Percentiles rank a stretch among this genome's conserved stretches.
phyloP scores from a whole-genome alignment of 129 eudicot species.

The Flaveria brownii region DNA sequence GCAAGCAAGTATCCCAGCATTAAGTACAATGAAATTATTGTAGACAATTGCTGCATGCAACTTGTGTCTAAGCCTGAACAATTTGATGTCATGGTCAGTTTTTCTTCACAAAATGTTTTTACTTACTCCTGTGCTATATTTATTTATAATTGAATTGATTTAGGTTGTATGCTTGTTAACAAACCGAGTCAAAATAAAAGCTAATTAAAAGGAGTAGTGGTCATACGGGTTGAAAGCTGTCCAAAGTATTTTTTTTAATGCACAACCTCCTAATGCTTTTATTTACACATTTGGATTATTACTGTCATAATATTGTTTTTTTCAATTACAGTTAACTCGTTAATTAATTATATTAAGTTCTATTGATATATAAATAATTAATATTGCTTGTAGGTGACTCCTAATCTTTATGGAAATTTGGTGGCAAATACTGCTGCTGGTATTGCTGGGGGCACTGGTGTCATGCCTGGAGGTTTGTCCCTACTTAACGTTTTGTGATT shows the following conservation, averaged over 20 bases:
- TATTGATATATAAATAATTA: background rate
- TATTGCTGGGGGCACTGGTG: slow-evolving; percentile 97
- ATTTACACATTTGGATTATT: background rate
- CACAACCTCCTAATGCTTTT: background rate
- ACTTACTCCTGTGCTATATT: background rate
- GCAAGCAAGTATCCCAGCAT: slow-evolving; percentile 84
- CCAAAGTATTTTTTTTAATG: background rate
- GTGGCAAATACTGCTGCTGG: slow-evolving; percentile 99
- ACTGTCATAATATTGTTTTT: background rate
- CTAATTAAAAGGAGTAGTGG: background rate
- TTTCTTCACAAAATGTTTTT: background rate
- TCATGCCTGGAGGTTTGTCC: slow-evolving; percentile 93
- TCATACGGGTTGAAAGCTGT: background rate
- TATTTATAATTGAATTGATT: background rate
- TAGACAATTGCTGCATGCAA: slow-evolving; percentile 98
- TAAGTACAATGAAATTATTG: slow-evolving; percentile 87
- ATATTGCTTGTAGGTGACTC: slow-evolving; percentile 68
- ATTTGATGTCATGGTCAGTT: slow-evolving; percentile 87
- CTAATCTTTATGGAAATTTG: slow-evolving; percentile 85
- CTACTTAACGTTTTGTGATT: background rate
- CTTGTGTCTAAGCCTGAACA: slow-evolving; percentile 96
- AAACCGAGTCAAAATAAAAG: background rate
- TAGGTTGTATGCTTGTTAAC: background rate
- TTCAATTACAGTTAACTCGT: background rate
- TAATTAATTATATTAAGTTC: background rate